phyloP scores from a whole-genome alignment of 2,329 filamentous ascomycete species.

The Dactylellina sp. region DNA sequence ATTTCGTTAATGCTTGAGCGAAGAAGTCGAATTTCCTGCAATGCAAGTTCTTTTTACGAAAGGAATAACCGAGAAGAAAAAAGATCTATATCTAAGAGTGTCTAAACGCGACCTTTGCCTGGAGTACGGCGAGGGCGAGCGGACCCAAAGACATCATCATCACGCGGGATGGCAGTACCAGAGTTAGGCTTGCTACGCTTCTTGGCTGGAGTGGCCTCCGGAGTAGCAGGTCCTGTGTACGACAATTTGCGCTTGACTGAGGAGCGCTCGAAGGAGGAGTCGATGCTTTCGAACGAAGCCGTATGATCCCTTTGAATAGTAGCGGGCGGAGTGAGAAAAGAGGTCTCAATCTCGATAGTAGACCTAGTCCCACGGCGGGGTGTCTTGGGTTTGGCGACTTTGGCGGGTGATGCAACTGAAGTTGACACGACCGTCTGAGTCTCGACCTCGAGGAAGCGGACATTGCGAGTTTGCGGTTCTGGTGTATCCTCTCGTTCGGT shows the following conservation, averaged over 20 bases:
- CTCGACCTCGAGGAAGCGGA: conserved; percentile 46
- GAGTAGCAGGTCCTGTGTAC: conserved; percentile 42
- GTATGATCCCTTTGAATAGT: conserved; percentile 42
- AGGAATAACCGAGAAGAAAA: background rate
- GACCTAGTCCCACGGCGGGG: conserved; percentile 34
- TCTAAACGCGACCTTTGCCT: conserved; percentile 38
- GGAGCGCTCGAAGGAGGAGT: conserved; percentile 13
- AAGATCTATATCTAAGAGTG: conserved; percentile 2
- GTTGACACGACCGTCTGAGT: conserved; percentile 4
- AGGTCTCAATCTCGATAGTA: conserved; percentile 34
- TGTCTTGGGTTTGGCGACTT: conserved; percentile 41
- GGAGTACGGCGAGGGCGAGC: conserved; percentile 41
- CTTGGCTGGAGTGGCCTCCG: conserved; percentile 52
- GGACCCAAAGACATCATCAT: conserved; percentile 33
- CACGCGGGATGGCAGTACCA: conserved; percentile 15
- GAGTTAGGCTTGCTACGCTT: conserved; percentile 35
- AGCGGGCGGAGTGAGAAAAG: conserved; percentile 46
- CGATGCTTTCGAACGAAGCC: conserved; percentile 14
- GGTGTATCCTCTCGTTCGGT: conserved; percentile 53
- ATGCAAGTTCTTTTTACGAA: conserved; percentile 1
- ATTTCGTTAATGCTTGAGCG: conserved; percentile 31
- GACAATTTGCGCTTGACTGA: conserved; percentile 51
- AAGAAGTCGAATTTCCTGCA: conserved; percentile 22
- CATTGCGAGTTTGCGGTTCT: conserved; percentile 39
- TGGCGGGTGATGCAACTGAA: conserved; percentile 25